These are phyloP conservation scores for Aspergillus pseudonomiae DNA, from an alignment of 2,329 filamentous ascomycete species.

Conservation along the genomic window DNA sequence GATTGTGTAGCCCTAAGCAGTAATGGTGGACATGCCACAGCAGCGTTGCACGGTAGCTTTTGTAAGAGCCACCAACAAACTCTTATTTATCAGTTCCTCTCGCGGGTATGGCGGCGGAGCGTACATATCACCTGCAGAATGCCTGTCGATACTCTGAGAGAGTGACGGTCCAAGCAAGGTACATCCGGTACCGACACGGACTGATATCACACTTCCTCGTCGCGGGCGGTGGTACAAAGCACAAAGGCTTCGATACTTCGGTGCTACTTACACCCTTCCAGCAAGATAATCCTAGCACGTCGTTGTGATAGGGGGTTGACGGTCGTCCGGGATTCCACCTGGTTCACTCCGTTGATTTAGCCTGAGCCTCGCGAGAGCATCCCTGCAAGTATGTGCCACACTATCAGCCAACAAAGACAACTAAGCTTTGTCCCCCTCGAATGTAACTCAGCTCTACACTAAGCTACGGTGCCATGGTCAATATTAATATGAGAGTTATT, in stretches of 20 bases:
- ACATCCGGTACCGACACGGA: constrained; percentile 5
- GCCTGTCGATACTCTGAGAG: constrained; percentile 1
- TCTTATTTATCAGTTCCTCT: constrained; percentile 7
- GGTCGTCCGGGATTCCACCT: neutral
- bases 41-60: constrained; percentile 9
- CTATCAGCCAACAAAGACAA: constrained; percentile 2
- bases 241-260: neutral
- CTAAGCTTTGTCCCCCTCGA: constrained; percentile 11
- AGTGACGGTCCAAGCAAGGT: constrained; percentile 5
- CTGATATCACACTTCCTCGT: constrained; percentile 7
- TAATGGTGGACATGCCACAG: neutral
- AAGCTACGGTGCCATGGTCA: neutral
- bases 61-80: neutral
- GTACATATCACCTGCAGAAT: constrained; percentile 20
- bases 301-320: neutral
- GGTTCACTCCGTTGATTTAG: neutral
- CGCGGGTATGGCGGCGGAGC: constrained; percentile 10
- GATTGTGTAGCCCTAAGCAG: constrained; percentile 1
- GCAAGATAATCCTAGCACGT: neutral
- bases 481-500: neutral
- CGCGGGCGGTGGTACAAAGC: neutral
- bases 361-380: neutral
- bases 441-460: constrained; percentile 7
- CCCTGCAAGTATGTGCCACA: constrained; percentile 8
- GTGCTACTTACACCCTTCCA: neutral